Evolutionary conservation across 805 yeast genomes (phyloP).

Genomic region (Isabelozyma heimii): DNA sequence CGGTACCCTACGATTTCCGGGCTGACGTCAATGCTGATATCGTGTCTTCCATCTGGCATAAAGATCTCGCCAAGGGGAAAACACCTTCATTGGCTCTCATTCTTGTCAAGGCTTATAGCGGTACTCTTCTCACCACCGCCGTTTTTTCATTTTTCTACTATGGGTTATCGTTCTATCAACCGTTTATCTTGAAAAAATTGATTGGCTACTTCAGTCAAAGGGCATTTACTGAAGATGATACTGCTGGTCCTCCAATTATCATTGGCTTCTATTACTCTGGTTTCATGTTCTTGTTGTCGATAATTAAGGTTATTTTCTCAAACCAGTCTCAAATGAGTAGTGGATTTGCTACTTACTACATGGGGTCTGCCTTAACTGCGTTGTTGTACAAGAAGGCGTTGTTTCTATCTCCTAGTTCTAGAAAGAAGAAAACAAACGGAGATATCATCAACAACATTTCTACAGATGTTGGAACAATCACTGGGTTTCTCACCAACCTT

Average conservation of each 20-base stretch:
- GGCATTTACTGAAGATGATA: conserved; percentile 4
- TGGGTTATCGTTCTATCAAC: conserved; percentile 14
- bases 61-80: conserved; percentile 8
- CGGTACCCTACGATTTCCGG: conserved; percentile 46
- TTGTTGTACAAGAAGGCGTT: conserved; percentile 15
- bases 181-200: conserved; percentile 22
- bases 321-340: conserved; percentile 7
- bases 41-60: conserved; percentile 3
- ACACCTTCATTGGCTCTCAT: conserved; percentile 20
- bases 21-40: background rate
- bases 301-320: conserved; percentile 8
- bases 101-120: conserved; percentile 14
- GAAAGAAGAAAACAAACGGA: conserved; percentile 16
- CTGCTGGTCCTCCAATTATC: conserved; percentile 11
- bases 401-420: conserved; percentile 14
- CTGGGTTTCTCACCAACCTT: conserved; percentile 8
- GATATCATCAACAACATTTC: conserved; percentile 17
- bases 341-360: conserved; percentile 5
- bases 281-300: conserved; percentile 15
- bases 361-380: conserved; percentile 10
- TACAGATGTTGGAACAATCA: conserved; percentile 10
- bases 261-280: conserved; percentile 9
- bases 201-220: conserved; percentile 16
- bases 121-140: background rate
- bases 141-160: conserved; percentile 17